Evolutionary conservation across 345 rosid species (phyloP), one percentile per base, ranked within the genome.

Genomic region (Clausena lansium): DNA sequence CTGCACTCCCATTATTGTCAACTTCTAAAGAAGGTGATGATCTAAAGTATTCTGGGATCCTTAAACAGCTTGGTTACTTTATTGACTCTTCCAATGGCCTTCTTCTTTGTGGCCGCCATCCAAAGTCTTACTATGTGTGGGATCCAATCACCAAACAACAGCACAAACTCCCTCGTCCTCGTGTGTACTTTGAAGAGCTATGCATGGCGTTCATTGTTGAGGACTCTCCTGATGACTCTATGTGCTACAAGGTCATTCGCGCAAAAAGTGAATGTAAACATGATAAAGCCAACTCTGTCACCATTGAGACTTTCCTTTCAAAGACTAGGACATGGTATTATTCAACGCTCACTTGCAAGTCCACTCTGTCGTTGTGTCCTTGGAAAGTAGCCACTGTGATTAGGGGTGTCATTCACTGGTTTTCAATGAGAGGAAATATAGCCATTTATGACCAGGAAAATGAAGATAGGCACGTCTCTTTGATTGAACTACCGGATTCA

Each of bases 21-120:
- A 86, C 92, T 3, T 85, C 85, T 73, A 76, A 78, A 76, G 84
- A 86, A 70, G 91, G 94, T 13, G 91, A 91, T 73, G 92, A 91
- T 47, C 41, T 91, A 9, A 85, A 84, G 63, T 75, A 73, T 41
- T 89, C 91, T 25, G 86, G 86, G 80, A 41, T 76, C 50, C 83
- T 89, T 24, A 87, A 86, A 14, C 80, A 74, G 71, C 83, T 89
- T 65, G 94, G 92, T 20, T 91, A 89, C 84, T 89, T 89, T 75
- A 87, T 91, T 7, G 94, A 91, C 81, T 87, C 92, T 41, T 84
- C 87, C 24, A 82, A 86, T 22, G 92, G 94, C 27, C 59, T 86
- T 79, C 84, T 91, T 77, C 91, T 91, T 22, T 89, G 92, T 69
- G 94, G 94, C 58, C 86, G 94, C 20, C 92, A 91, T 80, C 92